Evolutionary conservation across 257 asterid species (phyloP), one percentile per base, ranked within the genome.

Genomic region (Solanum clarkiae): DNA sequence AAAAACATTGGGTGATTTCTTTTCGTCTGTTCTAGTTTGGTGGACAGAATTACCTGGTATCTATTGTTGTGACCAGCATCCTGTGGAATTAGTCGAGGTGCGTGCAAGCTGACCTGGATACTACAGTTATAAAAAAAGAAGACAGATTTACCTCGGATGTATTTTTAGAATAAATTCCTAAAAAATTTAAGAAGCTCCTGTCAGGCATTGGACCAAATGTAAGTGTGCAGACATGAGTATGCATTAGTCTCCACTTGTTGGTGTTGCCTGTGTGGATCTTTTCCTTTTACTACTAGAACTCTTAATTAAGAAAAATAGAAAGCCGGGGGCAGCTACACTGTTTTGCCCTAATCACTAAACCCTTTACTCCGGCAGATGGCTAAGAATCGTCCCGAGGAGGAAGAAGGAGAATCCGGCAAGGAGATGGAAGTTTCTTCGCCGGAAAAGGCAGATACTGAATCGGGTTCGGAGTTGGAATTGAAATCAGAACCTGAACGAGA

Each of bases 401-500:
- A 89, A 18, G 56, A 89, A 24, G 59, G 89, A 53, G 92, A 89
- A 18, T 84, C 93, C 22, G 87, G 65, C 10, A 89, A 89, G 32
- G 92, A 91, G 32, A 91, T 85, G 74, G 88, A 85, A 10, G 90
- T 84, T 9, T 87, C 44, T 49, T 81, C 93, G 5, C 83, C 92
- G 7, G 93, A 88, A 18, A 90, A 88, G 24, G 86, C 29, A 8
- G 89, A 81, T 4, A 83, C 90, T 2, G 84, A 42, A 80, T 84
- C 82, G 1, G 91, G 63, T 5, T 84, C 89, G 2, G 92, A 86
- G 20, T 84, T 90, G 6, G 93, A 90, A n/a, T 70, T 89, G 1
- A 92, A 90, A 36, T 51, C 16, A 14, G 82, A 77, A 15, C 88
- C 14, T 84, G 80, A 80, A 60, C 69, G 14, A 79, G 70, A 16